These are phyloP conservation scores for Podaxis rugospora DNA, from an alignment of 768 basidiomycete genomes.

Conservation along the genomic window DNA sequence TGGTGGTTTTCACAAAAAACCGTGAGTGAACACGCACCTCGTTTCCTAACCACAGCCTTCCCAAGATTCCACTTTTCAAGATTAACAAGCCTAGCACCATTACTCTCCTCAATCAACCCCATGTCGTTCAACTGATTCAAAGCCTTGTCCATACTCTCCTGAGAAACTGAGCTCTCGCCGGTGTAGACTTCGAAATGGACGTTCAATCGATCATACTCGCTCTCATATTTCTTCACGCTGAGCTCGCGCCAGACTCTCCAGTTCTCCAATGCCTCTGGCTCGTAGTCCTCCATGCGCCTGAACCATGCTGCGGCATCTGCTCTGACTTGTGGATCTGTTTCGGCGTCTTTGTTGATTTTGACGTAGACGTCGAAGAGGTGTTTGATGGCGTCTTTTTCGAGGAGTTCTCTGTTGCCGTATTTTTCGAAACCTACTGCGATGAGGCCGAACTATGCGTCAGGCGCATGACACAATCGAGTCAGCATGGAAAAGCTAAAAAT, in stretches of 20 bases:
- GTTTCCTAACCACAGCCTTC: slow-evolving; percentile 83
- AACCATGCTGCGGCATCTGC: slow-evolving; percentile 81
- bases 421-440: slow-evolving; percentile 47
- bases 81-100: slow-evolving; percentile 85
- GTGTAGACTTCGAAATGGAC: slow-evolving; percentile 89
- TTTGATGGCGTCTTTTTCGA: slow-evolving; percentile 87
- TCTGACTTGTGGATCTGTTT: slow-evolving; percentile 66
- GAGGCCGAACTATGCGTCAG: not conserved
- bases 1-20: not conserved
- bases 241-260: slow-evolving; percentile 93
- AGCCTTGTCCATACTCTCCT: slow-evolving; percentile 69
- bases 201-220: slow-evolving; percentile 86
- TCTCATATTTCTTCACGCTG: slow-evolving; percentile 84
- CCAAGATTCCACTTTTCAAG: slow-evolving; percentile 87
- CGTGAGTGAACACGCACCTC: slow-evolving; percentile 40
- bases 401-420: slow-evolving; percentile 81
- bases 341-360: slow-evolving; percentile 57
- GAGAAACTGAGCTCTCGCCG: slow-evolving; percentile 81
- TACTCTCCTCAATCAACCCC: slow-evolving; percentile 68
- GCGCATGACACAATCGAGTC: too few species aligned
- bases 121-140: slow-evolving; percentile 62
- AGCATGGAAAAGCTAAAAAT: too few species aligned
- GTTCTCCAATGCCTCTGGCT: slow-evolving; percentile 75
- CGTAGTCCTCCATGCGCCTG: slow-evolving; percentile 92
- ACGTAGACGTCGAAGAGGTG: slow-evolving; percentile 95